Percentiles rank a stretch among this genome's conserved stretches.
These are phyloP conservation scores for Apiotrichum akiyoshidainum DNA, from an alignment of 1,284 basidiomycete species.

Conservation along the genomic window DNA sequence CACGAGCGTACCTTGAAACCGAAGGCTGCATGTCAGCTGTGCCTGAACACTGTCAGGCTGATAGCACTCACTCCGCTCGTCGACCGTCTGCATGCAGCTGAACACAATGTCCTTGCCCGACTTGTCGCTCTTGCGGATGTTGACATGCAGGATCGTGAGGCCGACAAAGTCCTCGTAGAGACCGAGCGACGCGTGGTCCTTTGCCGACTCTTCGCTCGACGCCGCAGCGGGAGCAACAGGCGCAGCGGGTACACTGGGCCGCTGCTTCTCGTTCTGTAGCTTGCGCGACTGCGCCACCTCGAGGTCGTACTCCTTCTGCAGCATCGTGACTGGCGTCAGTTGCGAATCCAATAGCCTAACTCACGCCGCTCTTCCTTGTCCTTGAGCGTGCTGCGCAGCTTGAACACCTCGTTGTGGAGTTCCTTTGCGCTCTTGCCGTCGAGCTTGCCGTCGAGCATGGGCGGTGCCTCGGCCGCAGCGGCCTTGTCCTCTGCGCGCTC, in stretches of 20 bases:
- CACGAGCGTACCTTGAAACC: constrained; percentile 45
- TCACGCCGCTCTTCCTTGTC: constrained; percentile 40
- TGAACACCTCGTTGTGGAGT: constrained; percentile 36
- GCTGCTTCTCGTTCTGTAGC: constrained; percentile 25
- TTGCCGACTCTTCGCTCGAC: constrained; percentile 6
- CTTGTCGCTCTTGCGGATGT: constrained; percentile 29
- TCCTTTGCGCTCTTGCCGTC: constrained; percentile 36
- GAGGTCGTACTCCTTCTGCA: constrained; percentile 42
- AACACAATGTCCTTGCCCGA: constrained; percentile 39
- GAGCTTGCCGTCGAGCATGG: constrained; percentile 19
- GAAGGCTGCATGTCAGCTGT: constrained; percentile 29
- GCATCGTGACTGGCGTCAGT: constrained; percentile 21
- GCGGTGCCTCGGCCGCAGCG: constrained; percentile 8
- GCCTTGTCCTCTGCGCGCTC: constrained; percentile 6
- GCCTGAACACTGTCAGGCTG: too few relatives aligned
- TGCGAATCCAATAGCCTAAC: constrained; percentile 7
- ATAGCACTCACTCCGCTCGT: constrained; percentile 38
- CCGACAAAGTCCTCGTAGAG: constrained; percentile 49
- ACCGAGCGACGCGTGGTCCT: constrained; percentile 21
- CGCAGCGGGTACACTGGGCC: constrained; percentile 1
- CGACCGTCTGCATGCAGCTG: constrained; percentile 43
- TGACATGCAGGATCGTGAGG: constrained; percentile 39
- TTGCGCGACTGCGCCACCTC: constrained; percentile 42
- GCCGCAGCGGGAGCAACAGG: not conserved
- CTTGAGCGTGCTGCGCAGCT: constrained; percentile 28